These are phyloP conservation scores for Exophiala xenobiotica DNA, from an alignment of 2,329 filamentous ascomycete genomes.

Conservation along the genomic window DNA sequence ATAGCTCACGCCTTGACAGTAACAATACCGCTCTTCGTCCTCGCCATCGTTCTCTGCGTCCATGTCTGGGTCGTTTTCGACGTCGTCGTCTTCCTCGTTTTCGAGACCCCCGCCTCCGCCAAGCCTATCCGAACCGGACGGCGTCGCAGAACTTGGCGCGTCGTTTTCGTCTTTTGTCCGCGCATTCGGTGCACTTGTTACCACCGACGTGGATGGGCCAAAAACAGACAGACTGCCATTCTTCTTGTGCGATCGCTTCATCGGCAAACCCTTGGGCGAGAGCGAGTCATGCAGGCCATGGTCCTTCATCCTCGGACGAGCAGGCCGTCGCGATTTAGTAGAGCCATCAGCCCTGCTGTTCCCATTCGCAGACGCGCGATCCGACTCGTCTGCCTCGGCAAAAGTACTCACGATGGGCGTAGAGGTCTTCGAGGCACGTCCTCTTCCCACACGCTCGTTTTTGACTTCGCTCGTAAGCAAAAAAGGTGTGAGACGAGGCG, in stretches of 20 bases:
- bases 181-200: background rate
- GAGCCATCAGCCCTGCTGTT: conserved; percentile 9
- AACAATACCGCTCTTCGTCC: conserved; percentile 74
- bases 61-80: conserved; percentile 41
- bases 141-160: conserved; percentile 10
- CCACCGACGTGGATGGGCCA: too few species aligned
- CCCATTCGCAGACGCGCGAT: conserved; percentile 17
- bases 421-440: conserved; percentile 42
- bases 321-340: conserved; percentile 25
- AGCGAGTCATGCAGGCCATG: conserved; percentile 31
- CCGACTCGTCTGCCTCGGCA: conserved; percentile 34
- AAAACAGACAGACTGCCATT: conserved; percentile 32
- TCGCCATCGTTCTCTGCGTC: conserved; percentile 51
- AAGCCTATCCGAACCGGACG: conserved; percentile 19
- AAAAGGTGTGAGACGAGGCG: conserved; percentile 33
- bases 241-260: conserved; percentile 40
- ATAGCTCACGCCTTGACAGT: conserved; percentile 76
- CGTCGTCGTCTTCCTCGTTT: conserved; percentile 21
- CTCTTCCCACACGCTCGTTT: conserved; percentile 28
- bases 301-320: conserved; percentile 29
- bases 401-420: conserved; percentile 42
- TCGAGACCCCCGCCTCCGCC: too few species aligned
- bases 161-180: conserved; percentile 17
- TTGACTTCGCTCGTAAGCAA: conserved; percentile 10
- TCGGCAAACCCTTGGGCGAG: conserved; percentile 31